Evolutionary conservation across 305 asterid species (phyloP).

Genomic region (Fraxinus sp.): DNA sequence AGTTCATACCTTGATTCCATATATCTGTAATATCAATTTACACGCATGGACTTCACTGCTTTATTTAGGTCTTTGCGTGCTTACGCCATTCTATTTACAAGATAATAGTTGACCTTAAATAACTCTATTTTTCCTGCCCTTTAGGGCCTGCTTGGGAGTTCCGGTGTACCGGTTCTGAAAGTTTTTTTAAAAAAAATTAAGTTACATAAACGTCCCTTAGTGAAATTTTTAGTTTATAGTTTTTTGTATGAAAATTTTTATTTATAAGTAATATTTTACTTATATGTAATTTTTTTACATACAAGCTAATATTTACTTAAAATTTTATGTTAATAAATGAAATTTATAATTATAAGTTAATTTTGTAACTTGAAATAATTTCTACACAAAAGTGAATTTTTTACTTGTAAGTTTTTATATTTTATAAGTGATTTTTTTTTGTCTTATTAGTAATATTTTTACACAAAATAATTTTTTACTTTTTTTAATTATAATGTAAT

Average conservation of each 20-base stretch:
- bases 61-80: conserved; percentile 8
- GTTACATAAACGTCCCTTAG: background rate
- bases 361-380: background rate
- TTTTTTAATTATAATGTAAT: background rate
- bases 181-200: no score
- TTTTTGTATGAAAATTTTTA: no score
- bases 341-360: background rate
- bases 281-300: background rate
- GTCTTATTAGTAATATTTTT: background rate
- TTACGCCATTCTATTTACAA: conserved; percentile 9
- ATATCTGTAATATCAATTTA: conserved; percentile 8
- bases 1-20: conserved; percentile 22
- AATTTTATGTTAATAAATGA: background rate
- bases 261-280: no score
- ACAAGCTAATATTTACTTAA: background rate
- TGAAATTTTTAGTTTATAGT: background rate
- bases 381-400: background rate
- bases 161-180: no score
- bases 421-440: background rate
- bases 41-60: background rate
- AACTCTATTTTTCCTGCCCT: conserved; percentile 14
- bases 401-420: background rate
- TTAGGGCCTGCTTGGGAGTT: background rate
- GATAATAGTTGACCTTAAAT: conserved; percentile 2
- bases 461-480: background rate